Percentiles rank a stretch among this genome's conserved stretches.
Conservation (phyloP, 202 grass and related monocot genomes). For the Bolboschoenoplectus hybrid region DNA sequence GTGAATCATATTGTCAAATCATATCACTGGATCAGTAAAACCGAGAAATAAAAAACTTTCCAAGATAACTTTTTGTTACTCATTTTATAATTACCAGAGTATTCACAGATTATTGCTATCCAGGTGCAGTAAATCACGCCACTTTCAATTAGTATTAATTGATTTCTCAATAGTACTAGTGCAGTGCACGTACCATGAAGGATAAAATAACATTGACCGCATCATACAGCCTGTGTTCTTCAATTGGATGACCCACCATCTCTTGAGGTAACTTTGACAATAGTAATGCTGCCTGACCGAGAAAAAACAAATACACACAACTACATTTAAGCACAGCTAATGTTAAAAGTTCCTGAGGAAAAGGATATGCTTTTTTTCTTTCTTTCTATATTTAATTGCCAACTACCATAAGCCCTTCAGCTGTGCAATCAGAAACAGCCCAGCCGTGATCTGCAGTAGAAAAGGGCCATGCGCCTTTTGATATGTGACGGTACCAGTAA, state of each 20-base stretch:
- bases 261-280: conserved; percentile 79
- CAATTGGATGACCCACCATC: conserved; percentile 63
- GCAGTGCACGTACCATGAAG: conserved; percentile 55
- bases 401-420: conserved; percentile 79
- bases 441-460: conserved; percentile 83
- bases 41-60: not conserved
- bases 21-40: not conserved
- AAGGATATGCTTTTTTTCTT: not conserved
- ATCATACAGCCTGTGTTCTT: conserved; percentile 64
- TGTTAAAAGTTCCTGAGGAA: not conserved
- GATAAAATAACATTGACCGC: conserved; percentile 78
- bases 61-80: not conserved
- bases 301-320: conserved; percentile 37
- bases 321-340: conserved; percentile 5
- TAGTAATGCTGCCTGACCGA: conserved; percentile 59
- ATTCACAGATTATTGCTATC: not conserved
- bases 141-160: not conserved
- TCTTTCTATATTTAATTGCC: not conserved
- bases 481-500: conserved; percentile 84
- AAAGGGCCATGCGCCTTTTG: conserved; percentile 94
- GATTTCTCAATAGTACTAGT: not conserved
- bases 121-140: conserved; percentile 30
- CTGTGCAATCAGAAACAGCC: conserved; percentile 90
- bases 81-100: not conserved
- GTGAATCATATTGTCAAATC: conserved; percentile 24